phyloP scores from a whole-genome alignment of 2,329 filamentous ascomycete genomes.

The Onygenales sp. region DNA sequence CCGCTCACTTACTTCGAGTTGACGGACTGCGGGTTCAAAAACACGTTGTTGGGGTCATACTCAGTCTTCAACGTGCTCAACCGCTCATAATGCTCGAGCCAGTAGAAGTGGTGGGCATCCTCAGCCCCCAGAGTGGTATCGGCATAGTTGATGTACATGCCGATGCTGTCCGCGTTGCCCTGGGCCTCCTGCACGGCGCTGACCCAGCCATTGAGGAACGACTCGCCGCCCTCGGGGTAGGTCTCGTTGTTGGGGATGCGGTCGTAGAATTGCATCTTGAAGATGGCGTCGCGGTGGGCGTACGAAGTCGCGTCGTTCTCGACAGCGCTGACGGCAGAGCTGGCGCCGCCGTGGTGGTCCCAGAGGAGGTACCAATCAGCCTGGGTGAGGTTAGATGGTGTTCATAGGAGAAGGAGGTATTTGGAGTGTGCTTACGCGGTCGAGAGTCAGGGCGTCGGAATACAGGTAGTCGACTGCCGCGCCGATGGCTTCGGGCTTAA shows the following conservation, averaged over 20 bases:
- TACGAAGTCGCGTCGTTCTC: conserved; percentile 46
- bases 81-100: conserved; percentile 38
- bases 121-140: conserved; percentile 33
- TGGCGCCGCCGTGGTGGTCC: conserved; percentile 45
- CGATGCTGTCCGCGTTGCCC: conserved; percentile 27
- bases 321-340: conserved; percentile 42
- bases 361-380: conserved; percentile 47
- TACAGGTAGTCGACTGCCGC: conserved; percentile 1
- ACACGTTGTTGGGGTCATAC: conserved; percentile 43
- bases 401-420: not conserved
- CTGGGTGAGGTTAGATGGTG: not conserved
- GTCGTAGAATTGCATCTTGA: conserved; percentile 52
- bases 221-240: conserved; percentile 13
- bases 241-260: conserved; percentile 26
- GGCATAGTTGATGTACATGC: conserved; percentile 52
- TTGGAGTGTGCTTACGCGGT: not conserved
- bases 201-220: conserved; percentile 39
- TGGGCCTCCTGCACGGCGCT: conserved; percentile 32
- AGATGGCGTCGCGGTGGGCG: conserved; percentile 50
- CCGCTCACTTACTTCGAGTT: not conserved
- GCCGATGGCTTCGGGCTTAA: not conserved
- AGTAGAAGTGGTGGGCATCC: conserved; percentile 41
- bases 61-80: conserved; percentile 39
- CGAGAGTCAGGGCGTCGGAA: not conserved
- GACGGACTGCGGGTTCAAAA: conserved; percentile 44